These are phyloP conservation scores for Hagleromyces aurorensis DNA, from an alignment of 805 yeast species.

Conservation along the genomic window DNA sequence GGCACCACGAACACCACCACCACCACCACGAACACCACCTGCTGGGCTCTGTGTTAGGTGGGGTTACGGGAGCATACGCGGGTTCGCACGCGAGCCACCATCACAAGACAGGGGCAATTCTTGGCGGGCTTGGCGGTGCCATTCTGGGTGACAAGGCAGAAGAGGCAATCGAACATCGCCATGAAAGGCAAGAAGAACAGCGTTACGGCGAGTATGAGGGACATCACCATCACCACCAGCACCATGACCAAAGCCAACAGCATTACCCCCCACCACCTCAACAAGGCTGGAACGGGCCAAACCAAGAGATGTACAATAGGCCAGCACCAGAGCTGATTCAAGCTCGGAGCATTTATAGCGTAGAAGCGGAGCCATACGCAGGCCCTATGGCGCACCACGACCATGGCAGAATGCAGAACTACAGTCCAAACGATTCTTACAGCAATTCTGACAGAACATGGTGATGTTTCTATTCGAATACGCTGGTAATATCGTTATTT, in stretches of 20 bases:
- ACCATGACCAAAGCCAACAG: constrained; percentile 3
- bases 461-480: no score
- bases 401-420: no score
- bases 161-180: constrained; percentile 31
- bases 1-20: neutral
- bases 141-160: constrained; percentile 44
- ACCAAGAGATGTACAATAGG: no score
- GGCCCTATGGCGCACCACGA: no score
- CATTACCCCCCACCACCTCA: no score
- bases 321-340: no score
- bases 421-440: no score
- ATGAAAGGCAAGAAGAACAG: constrained; percentile 12
- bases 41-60: constrained; percentile 39
- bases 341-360: no score
- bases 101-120: constrained; percentile 36
- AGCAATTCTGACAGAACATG: no score
- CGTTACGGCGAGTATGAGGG: constrained; percentile 7
- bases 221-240: constrained; percentile 1
- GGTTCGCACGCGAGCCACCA: constrained; percentile 35
- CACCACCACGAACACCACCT: constrained; percentile 2
- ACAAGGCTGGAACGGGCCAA: no score
- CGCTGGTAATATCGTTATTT: no score
- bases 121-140: constrained; percentile 52
- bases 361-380: no score
- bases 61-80: constrained; percentile 46